Base-by-base conservation (phyloP, 352 stramenopile species). In the Detonula confervacea region DNA sequence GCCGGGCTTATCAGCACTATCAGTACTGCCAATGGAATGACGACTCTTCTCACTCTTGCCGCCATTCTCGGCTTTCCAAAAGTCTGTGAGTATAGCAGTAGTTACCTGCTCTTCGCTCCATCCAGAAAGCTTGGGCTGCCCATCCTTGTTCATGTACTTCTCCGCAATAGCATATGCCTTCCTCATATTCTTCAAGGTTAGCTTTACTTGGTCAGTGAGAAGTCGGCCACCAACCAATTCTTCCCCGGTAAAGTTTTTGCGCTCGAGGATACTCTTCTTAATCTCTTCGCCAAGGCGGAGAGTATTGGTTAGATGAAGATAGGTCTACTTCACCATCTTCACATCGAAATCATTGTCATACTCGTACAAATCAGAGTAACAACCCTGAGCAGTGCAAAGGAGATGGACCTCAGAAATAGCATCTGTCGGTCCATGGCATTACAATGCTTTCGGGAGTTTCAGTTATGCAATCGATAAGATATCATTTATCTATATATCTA, bases 291-390 rank as follows among this genome's bases (percentile, higher is more conserved):
- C 44, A n/a, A 5, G 7, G 4, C 14, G 44, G 5, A 24, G 18
- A 6, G 14, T 54, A 24, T 3, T 24, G 14, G 12, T 3, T n/a
- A 22, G 44, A n/a, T n/a, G 44, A n/a, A 24, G 44, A n/a, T 24
- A 59, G 6, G 9, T 22, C 33, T 66, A 29, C 16, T 42, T 30
- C 16, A 67, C 25, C 4, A 67, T 25, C 57, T 67, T 67, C 7
- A 2, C n/a, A 18, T 30, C 57, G 5, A 63, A 22, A 46, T 6
- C 8, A 8, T 59, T 30, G 25, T 67, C 33, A 46, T 62, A 49
- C 33, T 67, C 33, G 25, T 52, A 67, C 5, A 67, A 18, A 18
- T 59, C 57, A 2, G 25, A 24, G 33, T 67, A 67, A 27, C 62
- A 3, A n/a, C 57, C 57, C 25, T 67, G 57, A 2, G 25, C 57